Base-by-base conservation (phyloP, 1,284 basidiomycete species). In the Irpex sp. region DNA sequence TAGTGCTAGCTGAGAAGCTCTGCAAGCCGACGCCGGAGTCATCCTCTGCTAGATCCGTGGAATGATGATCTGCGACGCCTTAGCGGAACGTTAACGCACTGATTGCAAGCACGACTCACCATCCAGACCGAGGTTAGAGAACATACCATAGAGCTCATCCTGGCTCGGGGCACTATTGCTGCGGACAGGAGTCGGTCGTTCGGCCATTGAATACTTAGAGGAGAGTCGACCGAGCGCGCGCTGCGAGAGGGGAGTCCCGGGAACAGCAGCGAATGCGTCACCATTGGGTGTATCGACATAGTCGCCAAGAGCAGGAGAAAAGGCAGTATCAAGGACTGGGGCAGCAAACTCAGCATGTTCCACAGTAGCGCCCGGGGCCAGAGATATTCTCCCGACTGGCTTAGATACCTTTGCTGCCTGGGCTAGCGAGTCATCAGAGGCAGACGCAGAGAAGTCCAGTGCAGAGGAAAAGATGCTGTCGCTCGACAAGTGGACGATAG, bases 391-490 rank as follows among this genome's bases (percentile, higher is more conserved):
- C 62, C 58, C 56, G 60, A 58, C 61, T 21, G 17, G n/a, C 19
- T 59, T 3, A 44, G 19, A 15, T 47, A 6, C 26, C 57, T n/a
- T 17, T 61, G 62, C 26, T 51, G 57, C 49, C 48, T 56, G 51
- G 6, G 58, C 59, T 7, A 59, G 49, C 57, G 62, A 64, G n/a
- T 67, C 71, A 8, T 69, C 66, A 8, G 69, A 67, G 54, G 31
- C 31, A 34, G 69, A 66, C 3, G 70, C 65, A 40, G 74, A 75
- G 59, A 75, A 74, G 58, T 77, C 73, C 5, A 75, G 67, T n/a
- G 70, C 70, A 44, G 73, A 72, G 6, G 76, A 77, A 64, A 78
- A 77, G 19, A 77, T 72, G 59, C 74, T 74, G 57, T 77, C 74
- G 55, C 70, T 69, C 13, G 73, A 69, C 34, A 71, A 63, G 61